Percentiles rank a stretch among this genome's conserved stretches.
These are phyloP conservation scores for Forsythia suspensa DNA, from an alignment of 257 asterid species.

Conservation along the genomic window DNA sequence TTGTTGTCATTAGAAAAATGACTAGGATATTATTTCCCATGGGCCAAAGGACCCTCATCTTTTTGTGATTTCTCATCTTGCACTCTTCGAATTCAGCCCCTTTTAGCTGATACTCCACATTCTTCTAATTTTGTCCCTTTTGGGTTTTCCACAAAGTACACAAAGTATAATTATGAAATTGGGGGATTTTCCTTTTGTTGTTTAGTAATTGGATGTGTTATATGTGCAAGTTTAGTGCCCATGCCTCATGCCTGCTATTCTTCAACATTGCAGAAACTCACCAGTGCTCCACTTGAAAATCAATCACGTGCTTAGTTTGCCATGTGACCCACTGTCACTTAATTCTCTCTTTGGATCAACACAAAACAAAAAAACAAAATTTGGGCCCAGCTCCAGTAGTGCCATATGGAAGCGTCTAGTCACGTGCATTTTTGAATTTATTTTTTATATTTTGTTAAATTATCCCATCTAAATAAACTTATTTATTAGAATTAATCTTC, in stretches of 20 bases:
- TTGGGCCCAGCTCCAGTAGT: neutral
- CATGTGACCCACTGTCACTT: neutral
- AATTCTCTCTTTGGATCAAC: neutral
- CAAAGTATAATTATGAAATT: neutral
- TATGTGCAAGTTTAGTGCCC: neutral
- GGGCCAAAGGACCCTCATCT: too few species aligned
- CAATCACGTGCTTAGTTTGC: constrained; percentile 17
- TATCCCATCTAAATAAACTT: too few species aligned
- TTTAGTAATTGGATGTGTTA: constrained; percentile 15
- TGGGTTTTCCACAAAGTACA: neutral
- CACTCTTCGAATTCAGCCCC: neutral
- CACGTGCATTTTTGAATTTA: neutral
- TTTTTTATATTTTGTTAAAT: too few species aligned
- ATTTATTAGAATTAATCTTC: too few species aligned
- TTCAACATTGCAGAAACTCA: constrained; percentile 11
- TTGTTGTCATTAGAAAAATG: too few species aligned
- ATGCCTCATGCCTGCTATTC: constrained; percentile 6
- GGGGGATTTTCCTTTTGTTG: constrained; percentile 10
- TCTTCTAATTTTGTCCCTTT: constrained; percentile 13
- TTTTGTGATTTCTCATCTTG: too few species aligned
- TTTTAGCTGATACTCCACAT: neutral
- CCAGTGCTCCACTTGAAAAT: neutral
- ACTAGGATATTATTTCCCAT: too few species aligned
- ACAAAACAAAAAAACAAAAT: neutral
- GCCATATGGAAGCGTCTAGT: too few species aligned